Evolutionary conservation across 441 rosid genomes (phyloP), one percentile per base, ranked within the genome.

Genomic region (Gossypium davidsonii): DNA sequence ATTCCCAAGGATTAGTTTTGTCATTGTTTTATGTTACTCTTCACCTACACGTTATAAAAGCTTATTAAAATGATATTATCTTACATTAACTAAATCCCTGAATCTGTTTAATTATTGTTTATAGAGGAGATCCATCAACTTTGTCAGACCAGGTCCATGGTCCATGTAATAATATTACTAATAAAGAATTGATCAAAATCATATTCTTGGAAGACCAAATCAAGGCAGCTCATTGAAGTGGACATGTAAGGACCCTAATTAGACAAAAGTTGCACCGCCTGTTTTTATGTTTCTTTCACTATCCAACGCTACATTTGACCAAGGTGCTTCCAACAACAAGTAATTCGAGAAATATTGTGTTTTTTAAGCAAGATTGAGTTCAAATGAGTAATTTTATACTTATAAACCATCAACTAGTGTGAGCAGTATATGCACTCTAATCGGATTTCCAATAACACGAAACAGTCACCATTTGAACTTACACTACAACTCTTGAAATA

Each of bases 111-210:
- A 26, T 31, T 61, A 21, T 55, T 20, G 4, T 15, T 31, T 15
- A 8, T 34, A 1, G 26, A 20, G 11, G 21, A 4, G 1, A 39
- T 3, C 8, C 4, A 10, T 63, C 67, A 37, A 17, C 18, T 37
- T 63, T 39, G 68, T 74, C 77, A 48, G 80, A 77, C 80, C 70
- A 2, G 6, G 58, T 31, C 31, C 44, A 11, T 44, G 56, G 1
- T 44, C 17, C 15, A 18, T 64, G 2, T 20, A 12, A 65, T 12
- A 64, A 65, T 12, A 64, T 11, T 20, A 20, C 3, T 34, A 34
- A 37, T 1, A 9, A 20, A 17, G 20, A 59, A 39, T 39, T 11
- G 18, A 58, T 34, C n/a, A 17, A 76, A 70, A 26, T 26, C 28
- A 3, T 48, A 34, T 63, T 55, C 44, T 8, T 61, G 18, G 60